A percentile compares a stretch with the other conserved stretches of the same genome.
Evolutionary conservation across 345 rosid genomes (phyloP).

Genomic region (Melastoma malabathricum): DNA sequence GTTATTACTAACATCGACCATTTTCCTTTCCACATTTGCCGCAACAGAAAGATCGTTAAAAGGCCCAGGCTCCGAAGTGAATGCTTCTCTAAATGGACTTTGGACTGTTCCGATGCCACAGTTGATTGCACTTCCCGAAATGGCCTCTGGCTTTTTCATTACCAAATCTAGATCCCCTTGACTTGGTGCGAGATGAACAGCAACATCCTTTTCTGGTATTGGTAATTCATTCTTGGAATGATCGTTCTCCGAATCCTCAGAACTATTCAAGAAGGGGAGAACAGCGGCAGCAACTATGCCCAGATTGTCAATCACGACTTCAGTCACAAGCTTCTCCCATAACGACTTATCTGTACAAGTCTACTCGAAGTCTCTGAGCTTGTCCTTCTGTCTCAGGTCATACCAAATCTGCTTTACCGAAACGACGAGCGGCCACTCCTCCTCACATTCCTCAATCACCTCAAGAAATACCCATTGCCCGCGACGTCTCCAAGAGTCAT

Average conservation of each 20-base stretch:
- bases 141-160: too few relatives aligned
- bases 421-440: slow-evolving; percentile 25
- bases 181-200: too few relatives aligned
- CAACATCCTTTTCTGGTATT: slow-evolving; percentile 7
- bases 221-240: neutral
- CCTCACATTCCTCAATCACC: slow-evolving; percentile 32
- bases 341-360: slow-evolving; percentile 22
- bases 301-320: slow-evolving; percentile 33
- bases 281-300: neutral
- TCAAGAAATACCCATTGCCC: slow-evolving; percentile 63
- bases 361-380: slow-evolving; percentile 38
- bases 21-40: too few relatives aligned
- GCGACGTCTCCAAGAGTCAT: slow-evolving; percentile 38
- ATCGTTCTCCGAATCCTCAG: neutral
- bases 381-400: slow-evolving; percentile 36
- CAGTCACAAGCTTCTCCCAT: slow-evolving; percentile 35
- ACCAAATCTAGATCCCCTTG: too few relatives aligned
- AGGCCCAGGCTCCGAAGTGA: too few relatives aligned
- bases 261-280: slow-evolving; percentile 1
- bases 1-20: too few relatives aligned
- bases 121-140: too few relatives aligned
- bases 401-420: slow-evolving; percentile 69
- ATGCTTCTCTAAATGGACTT: too few relatives aligned
- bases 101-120: too few relatives aligned
- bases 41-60: too few relatives aligned